phyloP scores from a whole-genome alignment of 768 basidiomycete species.

The Lepiota subincarnata region DNA sequence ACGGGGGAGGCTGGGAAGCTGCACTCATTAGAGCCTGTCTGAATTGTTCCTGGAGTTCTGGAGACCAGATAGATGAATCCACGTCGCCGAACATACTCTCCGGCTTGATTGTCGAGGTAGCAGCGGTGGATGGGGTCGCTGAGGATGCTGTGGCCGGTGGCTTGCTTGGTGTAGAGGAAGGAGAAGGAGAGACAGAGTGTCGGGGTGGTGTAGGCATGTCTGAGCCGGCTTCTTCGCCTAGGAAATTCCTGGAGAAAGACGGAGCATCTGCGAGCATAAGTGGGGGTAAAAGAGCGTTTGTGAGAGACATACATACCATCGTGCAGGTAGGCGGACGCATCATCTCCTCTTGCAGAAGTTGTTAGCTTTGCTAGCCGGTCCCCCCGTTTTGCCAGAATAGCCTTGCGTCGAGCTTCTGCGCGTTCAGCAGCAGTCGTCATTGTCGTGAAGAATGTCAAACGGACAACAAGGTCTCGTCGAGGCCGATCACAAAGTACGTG shows the following conservation, averaged over 20 bases:
- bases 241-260: conserved; percentile 29
- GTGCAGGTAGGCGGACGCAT: conserved; percentile 51
- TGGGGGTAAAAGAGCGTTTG: conserved; percentile 13
- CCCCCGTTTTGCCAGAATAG: conserved; percentile 65
- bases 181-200: conserved; percentile 11
- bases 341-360: conserved; percentile 66
- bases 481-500: no score
- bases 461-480: neutral
- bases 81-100: conserved; percentile 23
- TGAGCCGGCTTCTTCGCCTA: conserved; percentile 40
- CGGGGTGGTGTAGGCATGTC: conserved; percentile 33
- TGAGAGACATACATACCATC: conserved; percentile 36
- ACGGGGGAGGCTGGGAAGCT: conserved; percentile 15
- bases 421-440: conserved; percentile 53
- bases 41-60: conserved; percentile 66
- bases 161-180: conserved; percentile 13
- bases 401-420: conserved; percentile 74
- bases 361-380: conserved; percentile 80
- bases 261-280: conserved; percentile 37
- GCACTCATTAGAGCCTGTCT: conserved; percentile 57
- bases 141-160: conserved; percentile 20
- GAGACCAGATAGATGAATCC: conserved; percentile 60
- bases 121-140: conserved; percentile 19
- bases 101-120: conserved; percentile 12
- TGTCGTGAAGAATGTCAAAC: neutral